Base-by-base conservation (phyloP, 2,329 filamentous ascomycete species). In the Paecilomyces formosus region DNA sequence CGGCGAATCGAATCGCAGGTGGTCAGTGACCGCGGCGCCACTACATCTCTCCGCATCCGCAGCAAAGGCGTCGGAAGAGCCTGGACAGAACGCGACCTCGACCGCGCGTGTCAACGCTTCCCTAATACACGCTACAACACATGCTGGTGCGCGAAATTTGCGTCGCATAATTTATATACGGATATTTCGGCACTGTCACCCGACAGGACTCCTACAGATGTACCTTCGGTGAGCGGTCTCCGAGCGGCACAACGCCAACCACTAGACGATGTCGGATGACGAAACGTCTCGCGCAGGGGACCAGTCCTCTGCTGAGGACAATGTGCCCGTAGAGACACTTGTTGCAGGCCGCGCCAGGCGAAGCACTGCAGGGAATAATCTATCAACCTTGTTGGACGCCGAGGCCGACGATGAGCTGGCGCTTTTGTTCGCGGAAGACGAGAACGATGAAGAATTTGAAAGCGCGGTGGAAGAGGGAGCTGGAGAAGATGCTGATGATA, bases 311-410 rank as follows among this genome's bases (percentile, higher is more conserved):
- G 60, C 60, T 15, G 66, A 64, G 21, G 60, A 66, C 55, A 64
- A 64, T 50, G 61, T 63, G 28, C 53, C 54, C 1, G 64, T 73
- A 55, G 68, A 74, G 56, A 68, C 71, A 12, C 63, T 74, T 57
- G 66, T 75, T 45, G 61, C 65, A 54, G 72, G 72, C 33, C 88
- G 92, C 60, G 80, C 85, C 64, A 89, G 86, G 73, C 88, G 92
- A 62, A 86, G 87, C 12, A 96, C 89, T 0, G 92, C 92, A 21
- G 92, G 92, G 59, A 92, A 91, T 71, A 86, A 90, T 63, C 88
- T 96, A 82, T 87, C 88, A 66, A 85, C 85, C 55, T 85, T 96
- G 70, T 79, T 94, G 53, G 85, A 89, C 57, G 87, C 87, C 64
- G 88, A 91, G 69, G 86, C 87, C 60, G 89, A 92, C 65, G 85